Evolutionary conservation across 2,329 filamentous ascomycete genomes (phyloP).

Genomic region (Aspergillus proliferans): DNA sequence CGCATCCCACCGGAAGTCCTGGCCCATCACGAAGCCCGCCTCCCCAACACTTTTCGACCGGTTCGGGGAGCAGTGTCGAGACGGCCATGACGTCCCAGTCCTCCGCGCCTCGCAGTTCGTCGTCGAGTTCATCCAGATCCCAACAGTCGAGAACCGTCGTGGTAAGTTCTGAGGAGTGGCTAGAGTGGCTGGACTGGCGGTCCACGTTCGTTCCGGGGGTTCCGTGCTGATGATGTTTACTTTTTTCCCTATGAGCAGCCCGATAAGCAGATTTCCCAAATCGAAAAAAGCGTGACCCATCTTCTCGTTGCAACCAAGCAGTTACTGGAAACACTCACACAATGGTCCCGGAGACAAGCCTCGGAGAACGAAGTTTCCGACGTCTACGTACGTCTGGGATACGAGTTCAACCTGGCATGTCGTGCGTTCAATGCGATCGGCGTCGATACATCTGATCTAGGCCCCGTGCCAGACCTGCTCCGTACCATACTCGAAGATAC

Average conservation of each 20-base stretch:
- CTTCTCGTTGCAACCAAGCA: conserved; percentile 97
- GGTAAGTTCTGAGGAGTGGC: conserved; percentile 43
- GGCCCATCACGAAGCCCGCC: conserved; percentile 42
- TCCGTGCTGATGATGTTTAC: conserved; percentile 7
- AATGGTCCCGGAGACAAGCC: conserved; percentile 90
- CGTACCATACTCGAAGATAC: conserved; percentile 91
- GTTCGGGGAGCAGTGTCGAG: conserved; percentile 45
- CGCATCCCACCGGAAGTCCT: conserved; percentile 58
- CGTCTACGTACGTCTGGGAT: conserved; percentile 93
- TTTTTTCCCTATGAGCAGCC: conserved; percentile 41
- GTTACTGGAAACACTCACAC: conserved; percentile 90
- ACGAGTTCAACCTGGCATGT: conserved; percentile 99
- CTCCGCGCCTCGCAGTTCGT: conserved; percentile 59
- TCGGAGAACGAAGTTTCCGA: conserved; percentile 95
- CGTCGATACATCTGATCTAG: conserved; percentile 87
- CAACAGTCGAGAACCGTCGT: conserved; percentile 50
- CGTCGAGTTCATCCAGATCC: conserved; percentile 61
- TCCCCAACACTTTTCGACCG: conserved; percentile 20
- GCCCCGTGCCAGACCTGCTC: conserved; percentile 87
- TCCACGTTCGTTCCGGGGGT: background rate
- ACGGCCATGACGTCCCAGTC: conserved; percentile 49
- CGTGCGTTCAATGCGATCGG: conserved; percentile 95
- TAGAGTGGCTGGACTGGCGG: conserved; percentile 31
- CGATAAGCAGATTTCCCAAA: conserved; percentile 79
- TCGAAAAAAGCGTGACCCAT: conserved; percentile 98